Conservation (phyloP, 2,329 filamentous ascomycete genomes). For the Colletotrichum tanaceti region DNA sequence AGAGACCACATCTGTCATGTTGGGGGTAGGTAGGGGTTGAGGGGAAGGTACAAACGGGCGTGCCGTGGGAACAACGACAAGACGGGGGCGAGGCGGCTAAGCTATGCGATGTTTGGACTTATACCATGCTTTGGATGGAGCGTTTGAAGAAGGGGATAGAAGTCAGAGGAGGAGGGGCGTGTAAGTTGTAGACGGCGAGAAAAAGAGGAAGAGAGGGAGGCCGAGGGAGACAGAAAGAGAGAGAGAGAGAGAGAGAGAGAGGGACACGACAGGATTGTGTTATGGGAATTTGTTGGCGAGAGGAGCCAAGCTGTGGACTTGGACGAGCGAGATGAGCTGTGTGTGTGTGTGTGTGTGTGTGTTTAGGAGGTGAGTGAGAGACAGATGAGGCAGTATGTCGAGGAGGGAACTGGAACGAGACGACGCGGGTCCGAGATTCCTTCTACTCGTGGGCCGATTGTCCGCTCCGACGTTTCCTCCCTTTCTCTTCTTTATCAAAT, state of each 20-base stretch:
- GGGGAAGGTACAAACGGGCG: constrained; percentile 38
- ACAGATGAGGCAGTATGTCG: constrained; percentile 27
- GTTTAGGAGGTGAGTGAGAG: constrained; percentile 24
- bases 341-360: constrained; percentile 14
- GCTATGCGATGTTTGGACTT: constrained; percentile 40
- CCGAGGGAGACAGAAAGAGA: too few species aligned
- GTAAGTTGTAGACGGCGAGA: constrained; percentile 31
- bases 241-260: constrained; percentile 13
- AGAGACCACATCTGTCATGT: constrained; percentile 40
- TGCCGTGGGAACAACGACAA: constrained; percentile 28
- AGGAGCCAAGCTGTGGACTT: constrained; percentile 21
- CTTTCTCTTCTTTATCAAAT: constrained; percentile 32
- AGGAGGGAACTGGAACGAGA: constrained; percentile 26
- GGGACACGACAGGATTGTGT: constrained; percentile 27
- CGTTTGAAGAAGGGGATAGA: constrained; percentile 30
- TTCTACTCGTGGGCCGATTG: constrained; percentile 30
- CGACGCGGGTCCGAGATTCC: constrained; percentile 26
- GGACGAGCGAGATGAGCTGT: constrained; percentile 19
- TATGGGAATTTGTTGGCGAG: constrained; percentile 11
- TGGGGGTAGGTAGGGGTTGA: constrained; percentile 19
- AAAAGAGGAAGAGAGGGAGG: constrained; percentile 17
- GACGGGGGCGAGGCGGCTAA: constrained; percentile 26
- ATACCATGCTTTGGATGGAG: constrained; percentile 36
- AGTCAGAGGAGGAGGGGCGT: constrained; percentile 13
- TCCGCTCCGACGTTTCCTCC: constrained; percentile 24